Base-by-base conservation (phyloP, 495 filamentous ascomycete genomes). In the Lophiotrema nucula region DNA sequence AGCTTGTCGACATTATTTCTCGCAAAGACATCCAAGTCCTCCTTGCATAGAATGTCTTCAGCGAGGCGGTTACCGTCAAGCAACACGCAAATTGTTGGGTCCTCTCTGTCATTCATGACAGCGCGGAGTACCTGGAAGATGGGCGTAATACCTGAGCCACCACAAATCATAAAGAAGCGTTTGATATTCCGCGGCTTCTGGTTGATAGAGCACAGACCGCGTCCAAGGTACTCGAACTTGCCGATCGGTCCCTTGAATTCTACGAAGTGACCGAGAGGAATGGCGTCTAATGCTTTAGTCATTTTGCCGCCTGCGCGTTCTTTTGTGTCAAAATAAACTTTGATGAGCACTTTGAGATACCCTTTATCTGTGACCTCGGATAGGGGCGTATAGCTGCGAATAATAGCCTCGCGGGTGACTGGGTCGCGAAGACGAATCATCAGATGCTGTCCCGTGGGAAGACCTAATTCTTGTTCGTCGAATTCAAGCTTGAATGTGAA, bases 241-340 rank as follows among this genome's bases (percentile, higher is more conserved):
- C 92, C 92, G 0, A 90, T 87, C 0, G 92, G 92, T 0, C 92
- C 92, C 73, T 96, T 96, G 76, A 95, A 88, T 23, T 96, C 88
- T 28, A 93, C 83, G 6, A 75, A 73, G 18, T 86, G 79, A 23
- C 87, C 88, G 1, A 90, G 64, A 2, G 86, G 79, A 1, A 96
- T 75, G 21, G 78, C 67, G 41, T 96, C 88, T 4, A 97, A 76
- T 1, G 88, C 88, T 69, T 83, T 81, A 16, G 88, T 91, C 92
- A 97, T 96, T 56, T 83, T 84, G 0, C 92, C 92, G 13, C 90
- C 92, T 26, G 77, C 79, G 5, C 57, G 65, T 16, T 75, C 72
- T 12, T 72, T 69, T 0, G 78, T 82, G 47, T 83, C 82, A 64
- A 84, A 86, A 72, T 97, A 97, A 43, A 97, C 76, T 69, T 97